phyloP scores from a whole-genome alignment of 768 basidiomycete species.

The Dioszegia crocea region DNA sequence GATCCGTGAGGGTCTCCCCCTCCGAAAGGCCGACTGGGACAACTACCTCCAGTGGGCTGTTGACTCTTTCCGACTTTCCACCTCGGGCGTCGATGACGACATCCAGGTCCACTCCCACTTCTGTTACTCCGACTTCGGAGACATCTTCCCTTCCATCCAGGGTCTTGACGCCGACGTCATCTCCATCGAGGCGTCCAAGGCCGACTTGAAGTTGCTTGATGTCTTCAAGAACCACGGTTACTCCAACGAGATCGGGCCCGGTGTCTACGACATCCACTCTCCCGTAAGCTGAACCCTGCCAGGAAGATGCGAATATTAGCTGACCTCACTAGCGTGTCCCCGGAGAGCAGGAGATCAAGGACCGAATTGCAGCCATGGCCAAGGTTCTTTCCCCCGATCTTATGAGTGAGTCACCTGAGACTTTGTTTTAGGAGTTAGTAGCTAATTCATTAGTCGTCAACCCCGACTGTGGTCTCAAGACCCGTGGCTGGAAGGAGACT shows the following conservation, averaged over 20 bases:
- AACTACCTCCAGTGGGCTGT: slow-evolving; percentile 96
- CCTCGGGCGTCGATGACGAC: slow-evolving; percentile 87
- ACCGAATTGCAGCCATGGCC: slow-evolving; percentile 80
- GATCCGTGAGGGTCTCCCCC: slow-evolving; percentile 97
- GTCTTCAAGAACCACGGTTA: slow-evolving; percentile 95
- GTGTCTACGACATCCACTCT: slow-evolving; percentile 99
- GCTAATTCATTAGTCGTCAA: slow-evolving; percentile 67
- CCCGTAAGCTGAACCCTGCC: slow-evolving; percentile 52
- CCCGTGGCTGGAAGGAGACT: slow-evolving; percentile 97
- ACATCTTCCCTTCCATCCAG: slow-evolving; percentile 96
- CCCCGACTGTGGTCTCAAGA: slow-evolving; percentile 98
- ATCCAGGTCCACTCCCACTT: slow-evolving; percentile 94
- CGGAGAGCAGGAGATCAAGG: slow-evolving; percentile 84
- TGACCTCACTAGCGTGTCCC: slow-evolving; percentile 65
- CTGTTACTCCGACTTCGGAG: slow-evolving; percentile 82
- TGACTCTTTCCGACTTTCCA: slow-evolving; percentile 96
- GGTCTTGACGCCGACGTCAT: slow-evolving; percentile 97
- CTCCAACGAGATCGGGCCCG: slow-evolving; percentile 92
- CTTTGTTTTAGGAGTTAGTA: background rate
- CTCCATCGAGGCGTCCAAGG: slow-evolving; percentile 97
- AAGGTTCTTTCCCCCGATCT: slow-evolving; percentile 72
- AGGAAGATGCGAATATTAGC: background rate
- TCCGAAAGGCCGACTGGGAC: slow-evolving; percentile 94
- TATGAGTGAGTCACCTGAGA: slow-evolving; percentile 11
- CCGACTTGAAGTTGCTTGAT: slow-evolving; percentile 92